Percentiles rank a stretch among this genome's conserved stretches.
Conservation (phyloP, 1,284 basidiomycete genomes). For the Mycena sp. region DNA sequence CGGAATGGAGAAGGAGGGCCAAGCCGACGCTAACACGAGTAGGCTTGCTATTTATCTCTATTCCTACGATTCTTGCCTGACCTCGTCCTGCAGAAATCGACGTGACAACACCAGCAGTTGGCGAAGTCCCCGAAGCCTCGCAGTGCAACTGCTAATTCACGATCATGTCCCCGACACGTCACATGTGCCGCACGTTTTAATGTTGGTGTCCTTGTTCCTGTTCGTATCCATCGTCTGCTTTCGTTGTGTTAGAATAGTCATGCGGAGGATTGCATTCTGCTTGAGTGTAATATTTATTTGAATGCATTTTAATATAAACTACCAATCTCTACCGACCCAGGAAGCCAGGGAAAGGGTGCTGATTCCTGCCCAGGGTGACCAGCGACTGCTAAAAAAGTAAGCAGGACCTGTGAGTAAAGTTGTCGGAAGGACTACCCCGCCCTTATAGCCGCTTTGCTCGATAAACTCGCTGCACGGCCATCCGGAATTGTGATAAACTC, state of each 20-base stretch:
- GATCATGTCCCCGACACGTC: conserved; percentile 14
- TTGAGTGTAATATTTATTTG: conserved; percentile 24
- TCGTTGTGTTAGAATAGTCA: conserved; percentile 21
- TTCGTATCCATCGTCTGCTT: conserved; percentile 13
- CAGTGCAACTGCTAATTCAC: conserved; percentile 71
- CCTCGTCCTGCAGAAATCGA: conserved; percentile 80
- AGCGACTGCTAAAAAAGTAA: too few species aligned
- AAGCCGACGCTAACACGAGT: conserved; percentile 80
- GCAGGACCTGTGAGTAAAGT: too few species aligned
- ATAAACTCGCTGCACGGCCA: conserved; percentile 81
- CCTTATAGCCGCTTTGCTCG: conserved; percentile 86
- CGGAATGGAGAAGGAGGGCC: conserved; percentile 90
- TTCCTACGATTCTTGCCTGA: conserved; percentile 11
- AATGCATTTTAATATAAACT: too few species aligned
- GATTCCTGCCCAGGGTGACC: too few species aligned
- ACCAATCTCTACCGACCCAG: too few species aligned
- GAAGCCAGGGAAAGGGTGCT: too few species aligned
- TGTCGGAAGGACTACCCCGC: too few species aligned
- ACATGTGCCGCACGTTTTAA: conserved; percentile 5
- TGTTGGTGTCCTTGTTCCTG: neutral
- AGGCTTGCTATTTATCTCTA: conserved; percentile 40
- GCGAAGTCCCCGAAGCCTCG: conserved; percentile 80
- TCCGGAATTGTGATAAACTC: conserved; percentile 92
- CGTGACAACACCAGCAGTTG: conserved; percentile 71
- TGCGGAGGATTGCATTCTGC: conserved; percentile 19